Evolutionary conservation across 2,329 filamentous ascomycete species (phyloP).

Genomic region (Neopestalotiopsis sp.): DNA sequence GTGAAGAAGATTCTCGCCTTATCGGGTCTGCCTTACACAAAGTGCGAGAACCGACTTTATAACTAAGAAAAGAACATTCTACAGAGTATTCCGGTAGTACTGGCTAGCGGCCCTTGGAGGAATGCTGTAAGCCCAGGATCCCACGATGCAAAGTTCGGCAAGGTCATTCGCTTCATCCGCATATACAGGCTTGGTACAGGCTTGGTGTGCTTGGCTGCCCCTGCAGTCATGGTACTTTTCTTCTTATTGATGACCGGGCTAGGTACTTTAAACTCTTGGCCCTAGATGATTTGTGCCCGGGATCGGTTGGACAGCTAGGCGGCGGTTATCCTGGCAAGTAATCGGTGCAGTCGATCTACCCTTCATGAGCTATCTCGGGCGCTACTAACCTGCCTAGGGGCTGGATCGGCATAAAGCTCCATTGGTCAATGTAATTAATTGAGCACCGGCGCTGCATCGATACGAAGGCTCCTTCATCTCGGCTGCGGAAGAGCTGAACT

Average conservation of each 20-base stretch:
- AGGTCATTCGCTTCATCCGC: not conserved
- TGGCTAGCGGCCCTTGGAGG: not conserved
- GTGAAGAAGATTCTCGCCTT: not conserved
- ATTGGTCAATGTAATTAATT: not conserved
- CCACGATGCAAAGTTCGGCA: not conserved
- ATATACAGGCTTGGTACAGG: not conserved
- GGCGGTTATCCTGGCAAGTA: not conserved
- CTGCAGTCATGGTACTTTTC: not conserved
- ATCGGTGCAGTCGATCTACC: not conserved
- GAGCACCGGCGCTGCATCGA: not conserved
- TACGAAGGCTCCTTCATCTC: not conserved
- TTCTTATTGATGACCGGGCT: not conserved
- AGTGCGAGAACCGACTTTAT: not conserved
- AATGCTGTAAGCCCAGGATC: not conserved
- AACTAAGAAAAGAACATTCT: not conserved
- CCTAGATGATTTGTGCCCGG: not conserved
- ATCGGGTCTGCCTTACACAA: not conserved
- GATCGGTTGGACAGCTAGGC: not conserved
- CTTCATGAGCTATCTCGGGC: not conserved
- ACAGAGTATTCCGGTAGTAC: not conserved
- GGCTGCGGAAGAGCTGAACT: not conserved
- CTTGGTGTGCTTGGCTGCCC: not conserved
- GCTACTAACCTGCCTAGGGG: conserved; percentile 1
- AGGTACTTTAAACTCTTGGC: not conserved
- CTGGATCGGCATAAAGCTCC: not conserved